Base-by-base conservation (phyloP, 2,329 filamentous ascomycete species). In the Biscogniauxia mediterranea region DNA sequence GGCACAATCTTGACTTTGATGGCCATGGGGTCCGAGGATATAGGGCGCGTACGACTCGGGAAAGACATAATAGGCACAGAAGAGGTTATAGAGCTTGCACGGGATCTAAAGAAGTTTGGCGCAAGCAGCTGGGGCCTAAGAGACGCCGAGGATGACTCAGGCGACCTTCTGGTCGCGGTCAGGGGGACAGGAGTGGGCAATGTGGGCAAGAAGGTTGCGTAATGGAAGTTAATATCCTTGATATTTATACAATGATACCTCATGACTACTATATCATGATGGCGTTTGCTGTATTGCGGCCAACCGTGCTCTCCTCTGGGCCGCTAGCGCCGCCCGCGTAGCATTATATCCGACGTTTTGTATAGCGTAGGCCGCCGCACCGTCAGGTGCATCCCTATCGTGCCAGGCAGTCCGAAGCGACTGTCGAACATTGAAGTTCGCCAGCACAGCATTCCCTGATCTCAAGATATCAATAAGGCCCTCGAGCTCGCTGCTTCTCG, bases 1-100 rank as follows among this genome's bases (percentile, higher is more conserved):
- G 81, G 86, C 2, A 94, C 89, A 0, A 83, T 97, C 66, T 76
- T 99, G 57, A 91, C 89, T 19, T 81, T 99, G 64, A 99, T 99
- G 95, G 92, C 93, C 38, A 98, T 99, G 95, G 95, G 95, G 0
- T 92, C 90, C 0, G 95, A 98, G 74, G 95, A 99, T 75, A 93
- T 99, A 15, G 95, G 95, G 4, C 85, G 95, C 61, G 76, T 99
- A 67, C 86, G 91, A 64, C 74, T 99, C 61, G 92, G 93, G 32
- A 88, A 87, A 69, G 90, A 94, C 54, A 87, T 97, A 0, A 77
- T 98, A 53, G 93, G 88, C 0, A 90, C 88, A 2, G 92, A 97
- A 73, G 89, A 92, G 62, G 81, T 92, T 57, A 84, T 99, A 60
- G 86, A 87, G 55, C 78, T 97, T 58, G 93, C 91, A 11, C 84